Evolutionary conservation across 2,329 filamentous ascomycete species (phyloP), one percentile per base, ranked within the genome.

Genomic region (Ceratocystis colombiana): DNA sequence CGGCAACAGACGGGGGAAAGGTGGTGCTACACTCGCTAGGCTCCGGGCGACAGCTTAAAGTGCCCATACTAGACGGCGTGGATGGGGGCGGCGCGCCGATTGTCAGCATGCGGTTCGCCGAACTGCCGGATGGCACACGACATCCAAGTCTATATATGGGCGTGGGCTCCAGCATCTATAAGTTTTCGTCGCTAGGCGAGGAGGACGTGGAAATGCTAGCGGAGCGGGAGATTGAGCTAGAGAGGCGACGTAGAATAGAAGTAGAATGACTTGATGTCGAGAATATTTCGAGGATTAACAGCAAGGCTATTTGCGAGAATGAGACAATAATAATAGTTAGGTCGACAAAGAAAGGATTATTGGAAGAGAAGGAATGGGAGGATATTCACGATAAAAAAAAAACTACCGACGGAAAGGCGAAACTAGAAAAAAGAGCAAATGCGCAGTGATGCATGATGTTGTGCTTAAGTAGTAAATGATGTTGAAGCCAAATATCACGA

Each of bases 1-100:
- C 82, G 0, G 81, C 80, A 0, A 80, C 83, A 61, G 79, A 81
- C 48, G 76, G 81, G 61, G 78, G 77, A 10, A 77, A 72, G 0
- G 73, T 84, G 0, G 75, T 70, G 1, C 69, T 84, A 12, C 84
- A 82, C 69, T 83, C 81, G 7, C 71, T 82, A 5, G 70, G 69
- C 6, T 79, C 77, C 1, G 82, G 82, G 0, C 69, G 73, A 10
- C 71, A 71, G 10, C 69, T 84, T 4, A 68, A 68, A 2, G 70
- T 69, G 15, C 45, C 64, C n/a, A 10, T 22, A 17, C 17, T 68
- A 8, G 68, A 69, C 33, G 28, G 44, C 3, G 64, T 69, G 25
- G 55, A 67, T 41, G 66, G 66, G 0, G 66, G 62, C 3, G 63
- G 22, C 5, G 45, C 63, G 28, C 62, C 66, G 3, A 67, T 67